Conservation (phyloP, 257 asterid genomes). For the Solanum piurae region DNA sequence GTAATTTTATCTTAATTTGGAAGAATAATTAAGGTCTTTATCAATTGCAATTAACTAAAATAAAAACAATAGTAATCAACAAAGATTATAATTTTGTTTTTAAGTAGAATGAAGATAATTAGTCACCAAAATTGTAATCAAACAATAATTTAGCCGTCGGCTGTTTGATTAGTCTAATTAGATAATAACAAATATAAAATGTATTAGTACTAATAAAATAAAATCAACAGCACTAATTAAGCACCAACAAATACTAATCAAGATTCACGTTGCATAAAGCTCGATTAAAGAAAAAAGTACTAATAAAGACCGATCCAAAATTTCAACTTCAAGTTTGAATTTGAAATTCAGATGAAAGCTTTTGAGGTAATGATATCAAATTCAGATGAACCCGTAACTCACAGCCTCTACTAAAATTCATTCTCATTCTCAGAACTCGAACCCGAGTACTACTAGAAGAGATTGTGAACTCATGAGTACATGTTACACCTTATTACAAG, state of each 20-base stretch:
- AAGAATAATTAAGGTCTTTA: not conserved
- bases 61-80: not conserved
- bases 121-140: not conserved
- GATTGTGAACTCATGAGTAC: not conserved
- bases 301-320: not conserved
- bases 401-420: not conserved
- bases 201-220: not conserved
- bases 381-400: not conserved
- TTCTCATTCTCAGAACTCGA: not conserved
- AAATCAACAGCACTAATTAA: too few species aligned
- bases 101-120: not conserved
- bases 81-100: not conserved
- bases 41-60: not conserved
- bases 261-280: rapidly evolving
- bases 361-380: not conserved
- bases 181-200: not conserved
- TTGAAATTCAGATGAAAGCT: not conserved
- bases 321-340: not conserved
- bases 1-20: not conserved
- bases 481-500: not conserved
- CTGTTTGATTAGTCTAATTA: not conserved
- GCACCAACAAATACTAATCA: not conserved
- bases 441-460: not conserved
- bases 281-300: too few species aligned
- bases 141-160: not conserved